Base-by-base conservation (phyloP, 139 green algal genomes). In the Coccomyxa sp. region DNA sequence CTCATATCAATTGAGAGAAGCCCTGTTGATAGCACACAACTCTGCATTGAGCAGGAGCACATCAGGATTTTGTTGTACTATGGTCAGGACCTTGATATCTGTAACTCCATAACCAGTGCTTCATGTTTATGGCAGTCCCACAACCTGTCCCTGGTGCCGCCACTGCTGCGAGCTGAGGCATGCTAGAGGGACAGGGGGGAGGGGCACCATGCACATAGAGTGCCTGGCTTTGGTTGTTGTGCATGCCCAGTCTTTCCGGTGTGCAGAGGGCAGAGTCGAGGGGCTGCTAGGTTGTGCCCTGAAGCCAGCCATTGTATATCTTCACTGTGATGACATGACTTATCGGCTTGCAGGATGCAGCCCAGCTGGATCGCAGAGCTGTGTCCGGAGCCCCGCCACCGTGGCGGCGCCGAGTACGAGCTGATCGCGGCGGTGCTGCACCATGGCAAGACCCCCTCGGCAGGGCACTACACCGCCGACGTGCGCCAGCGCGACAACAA, bases 401-500 rank as follows among this genome's bases (percentile, higher is more conserved):
- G 86, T 16, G 79, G 77, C 2, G 79, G 77, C 0, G 80, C 85
- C 7, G 79, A 84, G 35, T 95, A 95, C 82, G 71, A 82, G 33
- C 86, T 97, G 39, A 73, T 94, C 9, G 86, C 89, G 2, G 91
- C 85, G 0, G 89, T 97, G 16, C 89, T 54, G 16, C 92, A 97
- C 77, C 92, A 94, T 55, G 92, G 92, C 75, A 76, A 82, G 38
- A 85, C 78, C 34, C 82, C 86, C 7, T 31, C 54, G 22, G 37
- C 34, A 16, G 87, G 92, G n/a, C 91, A 97, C 78, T 96, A 96
- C 88, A 96, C 91, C 0, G 84, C 92, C 2, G 88, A 97, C 68
- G 92, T 92, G 68, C 82, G 82, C 36, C 92, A 96, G 86, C 79
- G 79, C 8, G 71, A 78, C 16, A 76, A 71, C 58, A 69, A 75